Conservation (phyloP, 2,329 filamentous ascomycete genomes). For the Fusarium torreyae region DNA sequence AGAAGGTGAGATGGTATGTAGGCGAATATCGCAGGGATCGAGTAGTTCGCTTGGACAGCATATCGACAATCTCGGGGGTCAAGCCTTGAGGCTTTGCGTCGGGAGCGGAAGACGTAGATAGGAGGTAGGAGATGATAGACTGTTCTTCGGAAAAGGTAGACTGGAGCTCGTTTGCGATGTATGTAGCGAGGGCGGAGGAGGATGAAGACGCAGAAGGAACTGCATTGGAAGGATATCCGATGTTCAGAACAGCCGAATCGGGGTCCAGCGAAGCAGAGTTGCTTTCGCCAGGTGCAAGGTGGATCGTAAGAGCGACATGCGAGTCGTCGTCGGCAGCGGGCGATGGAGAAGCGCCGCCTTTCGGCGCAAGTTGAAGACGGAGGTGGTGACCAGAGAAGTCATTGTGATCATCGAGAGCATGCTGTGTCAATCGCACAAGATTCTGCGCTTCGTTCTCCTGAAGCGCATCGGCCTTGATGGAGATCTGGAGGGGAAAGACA, state of each 20-base stretch:
- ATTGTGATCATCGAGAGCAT: slow-evolving; percentile 87
- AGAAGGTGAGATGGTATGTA: slow-evolving; percentile 96
- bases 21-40: slow-evolving; percentile 91
- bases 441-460: slow-evolving; percentile 77
- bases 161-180: slow-evolving; percentile 83
- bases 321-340: slow-evolving; percentile 58
- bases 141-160: slow-evolving; percentile 90
- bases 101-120: slow-evolving; percentile 69
- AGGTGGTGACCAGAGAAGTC: slow-evolving; percentile 89
- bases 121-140: slow-evolving; percentile 82
- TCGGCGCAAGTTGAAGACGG: slow-evolving; percentile 61
- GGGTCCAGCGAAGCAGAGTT: slow-evolving; percentile 76
- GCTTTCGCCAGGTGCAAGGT: slow-evolving; percentile 75
- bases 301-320: slow-evolving; percentile 77
- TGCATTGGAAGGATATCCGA: slow-evolving; percentile 81
- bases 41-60: slow-evolving; percentile 79
- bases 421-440: slow-evolving; percentile 85
- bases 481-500: slow-evolving; percentile 88
- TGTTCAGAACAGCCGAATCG: slow-evolving; percentile 79
- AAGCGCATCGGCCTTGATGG: slow-evolving; percentile 78
- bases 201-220: slow-evolving; percentile 77
- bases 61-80: slow-evolving; percentile 67
- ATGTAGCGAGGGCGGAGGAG: slow-evolving; percentile 81
- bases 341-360: slow-evolving; percentile 37
- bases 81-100: slow-evolving; percentile 63